A percentile compares a stretch with the other conserved stretches of the same genome.
Evolutionary conservation across 768 basidiomycete species (phyloP).

Genomic region (Mycena vulgaris): DNA sequence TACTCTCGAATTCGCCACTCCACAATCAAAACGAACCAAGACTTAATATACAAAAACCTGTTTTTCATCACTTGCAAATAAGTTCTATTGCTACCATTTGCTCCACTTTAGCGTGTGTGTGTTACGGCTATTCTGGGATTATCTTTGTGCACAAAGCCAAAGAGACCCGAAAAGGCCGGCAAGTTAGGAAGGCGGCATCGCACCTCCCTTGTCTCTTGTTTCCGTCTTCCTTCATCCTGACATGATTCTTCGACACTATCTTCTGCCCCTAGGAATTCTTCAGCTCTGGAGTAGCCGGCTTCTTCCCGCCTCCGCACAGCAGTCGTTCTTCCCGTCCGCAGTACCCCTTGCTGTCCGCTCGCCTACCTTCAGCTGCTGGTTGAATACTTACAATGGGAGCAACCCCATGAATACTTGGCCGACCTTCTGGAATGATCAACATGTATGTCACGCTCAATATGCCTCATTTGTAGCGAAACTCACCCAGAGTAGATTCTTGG

Average conservation of each 20-base stretch:
- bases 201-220: too few species aligned
- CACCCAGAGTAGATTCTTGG: slow-evolving; percentile 55
- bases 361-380: slow-evolving; percentile 67
- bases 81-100: not conserved
- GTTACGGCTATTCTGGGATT: too few species aligned
- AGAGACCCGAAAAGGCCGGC: too few species aligned
- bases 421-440: slow-evolving; percentile 64
- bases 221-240: not conserved
- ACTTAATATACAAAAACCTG: too few species aligned
- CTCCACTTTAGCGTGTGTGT: too few species aligned
- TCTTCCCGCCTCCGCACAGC: slow-evolving; percentile 3
- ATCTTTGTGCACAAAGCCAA: too few species aligned
- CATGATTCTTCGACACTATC: slow-evolving; percentile 4
- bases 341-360: slow-evolving; percentile 68
- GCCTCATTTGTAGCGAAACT: not conserved
- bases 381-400: slow-evolving; percentile 45
- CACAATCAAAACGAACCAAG: too few species aligned
- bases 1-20: too few species aligned
- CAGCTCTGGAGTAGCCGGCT: slow-evolving; percentile 20
- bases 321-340: slow-evolving; percentile 56
- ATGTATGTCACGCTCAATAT: slow-evolving; percentile 45
- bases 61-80: too few species aligned
- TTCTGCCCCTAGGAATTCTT: not conserved
- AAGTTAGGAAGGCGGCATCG: too few species aligned
- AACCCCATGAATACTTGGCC: slow-evolving; percentile 59